A percentile compares a stretch with the other conserved stretches of the same genome.
These are phyloP conservation scores for Plasmodium blacklocki DNA, from an alignment of 169 alveolate species.

Conservation along the genomic window DNA sequence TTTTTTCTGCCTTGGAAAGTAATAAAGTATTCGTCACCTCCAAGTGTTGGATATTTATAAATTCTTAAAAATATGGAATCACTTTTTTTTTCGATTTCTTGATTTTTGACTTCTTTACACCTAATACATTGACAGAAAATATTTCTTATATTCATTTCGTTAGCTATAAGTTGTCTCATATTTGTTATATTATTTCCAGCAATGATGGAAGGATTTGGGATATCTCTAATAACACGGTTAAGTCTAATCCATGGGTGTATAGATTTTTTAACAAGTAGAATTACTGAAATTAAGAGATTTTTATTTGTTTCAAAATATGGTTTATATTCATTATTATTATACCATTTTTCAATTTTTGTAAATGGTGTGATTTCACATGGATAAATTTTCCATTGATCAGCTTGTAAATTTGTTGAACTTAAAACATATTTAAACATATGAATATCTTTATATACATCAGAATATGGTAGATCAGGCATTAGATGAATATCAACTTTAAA, in stretches of 20 bases:
- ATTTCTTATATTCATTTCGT: slow-evolving; percentile 87
- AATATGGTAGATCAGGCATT: slow-evolving; percentile 95
- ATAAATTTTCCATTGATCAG: slow-evolving; percentile 96
- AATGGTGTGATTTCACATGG: slow-evolving; percentile 97
- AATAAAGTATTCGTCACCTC: slow-evolving; percentile 86
- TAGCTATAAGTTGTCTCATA: slow-evolving; percentile 90
- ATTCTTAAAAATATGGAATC: slow-evolving; percentile 77
- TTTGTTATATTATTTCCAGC: slow-evolving; percentile 95
- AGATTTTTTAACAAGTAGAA: slow-evolving; percentile 89
- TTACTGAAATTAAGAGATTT: slow-evolving; percentile 81
- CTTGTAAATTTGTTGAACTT: slow-evolving; percentile 91
- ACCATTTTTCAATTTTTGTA: slow-evolving; percentile 91
- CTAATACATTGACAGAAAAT: slow-evolving; percentile 92
- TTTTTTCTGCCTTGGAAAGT: slow-evolving; percentile 83
- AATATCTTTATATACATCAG: slow-evolving; percentile 88
- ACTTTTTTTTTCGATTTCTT: slow-evolving; percentile 66
- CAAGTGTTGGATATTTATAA: slow-evolving; percentile 81
- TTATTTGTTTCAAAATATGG: slow-evolving; percentile 93
- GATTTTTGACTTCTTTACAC: slow-evolving; percentile 93
- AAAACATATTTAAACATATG: slow-evolving; percentile 91
- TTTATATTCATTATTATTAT: slow-evolving; percentile 87
- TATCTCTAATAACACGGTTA: slow-evolving; percentile 94
- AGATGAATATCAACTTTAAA: slow-evolving; percentile 95
- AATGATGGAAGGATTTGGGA: slow-evolving; percentile 94
- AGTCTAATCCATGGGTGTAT: slow-evolving; percentile 96